phyloP scores from a whole-genome alignment of 768 basidiomycete species.

The Mycena metata region DNA sequence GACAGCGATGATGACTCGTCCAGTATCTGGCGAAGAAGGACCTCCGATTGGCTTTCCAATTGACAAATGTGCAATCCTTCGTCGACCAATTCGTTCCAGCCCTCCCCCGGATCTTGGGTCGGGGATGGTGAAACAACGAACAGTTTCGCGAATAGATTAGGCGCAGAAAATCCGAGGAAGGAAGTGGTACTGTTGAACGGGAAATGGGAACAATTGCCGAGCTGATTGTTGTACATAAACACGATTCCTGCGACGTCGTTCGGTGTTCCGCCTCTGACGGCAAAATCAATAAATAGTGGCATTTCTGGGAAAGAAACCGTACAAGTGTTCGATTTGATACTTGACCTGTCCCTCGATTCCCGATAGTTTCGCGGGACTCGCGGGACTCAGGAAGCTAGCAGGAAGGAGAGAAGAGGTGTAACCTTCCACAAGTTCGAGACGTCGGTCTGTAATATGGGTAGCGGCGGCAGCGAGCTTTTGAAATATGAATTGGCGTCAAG shows the following conservation, averaged over 20 bases:
- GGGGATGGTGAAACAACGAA: not conserved
- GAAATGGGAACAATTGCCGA: not conserved
- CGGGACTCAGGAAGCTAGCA: not conserved
- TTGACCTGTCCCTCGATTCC: constrained; percentile 13
- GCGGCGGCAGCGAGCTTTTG: constrained; percentile 14
- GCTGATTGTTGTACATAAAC: constrained; percentile 11
- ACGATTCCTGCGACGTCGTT: constrained; percentile 16
- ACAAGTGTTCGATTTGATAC: constrained; percentile 21
- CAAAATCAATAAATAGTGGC: constrained; percentile 11
- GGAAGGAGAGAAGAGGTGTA: constrained; percentile 12
- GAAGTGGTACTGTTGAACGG: constrained; percentile 10
- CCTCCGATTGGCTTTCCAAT: constrained; percentile 5
- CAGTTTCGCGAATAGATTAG: constrained; percentile 19
- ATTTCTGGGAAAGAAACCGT: constrained; percentile 10
- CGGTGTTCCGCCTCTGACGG: constrained; percentile 3
- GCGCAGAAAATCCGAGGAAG: constrained; percentile 11
- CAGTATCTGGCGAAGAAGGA: constrained; percentile 9
- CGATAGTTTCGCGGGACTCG: not conserved
- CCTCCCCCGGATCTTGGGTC: not conserved
- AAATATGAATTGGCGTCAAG: constrained; percentile 1
- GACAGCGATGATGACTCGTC: not conserved
- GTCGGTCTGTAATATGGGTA: constrained; percentile 12
- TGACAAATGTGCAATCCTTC: constrained; percentile 7
- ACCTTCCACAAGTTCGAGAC: constrained; percentile 13
- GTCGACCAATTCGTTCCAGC: constrained; percentile 16